Conservation (phyloP, 1,284 basidiomycete genomes). For the Trichosporon sp. region DNA sequence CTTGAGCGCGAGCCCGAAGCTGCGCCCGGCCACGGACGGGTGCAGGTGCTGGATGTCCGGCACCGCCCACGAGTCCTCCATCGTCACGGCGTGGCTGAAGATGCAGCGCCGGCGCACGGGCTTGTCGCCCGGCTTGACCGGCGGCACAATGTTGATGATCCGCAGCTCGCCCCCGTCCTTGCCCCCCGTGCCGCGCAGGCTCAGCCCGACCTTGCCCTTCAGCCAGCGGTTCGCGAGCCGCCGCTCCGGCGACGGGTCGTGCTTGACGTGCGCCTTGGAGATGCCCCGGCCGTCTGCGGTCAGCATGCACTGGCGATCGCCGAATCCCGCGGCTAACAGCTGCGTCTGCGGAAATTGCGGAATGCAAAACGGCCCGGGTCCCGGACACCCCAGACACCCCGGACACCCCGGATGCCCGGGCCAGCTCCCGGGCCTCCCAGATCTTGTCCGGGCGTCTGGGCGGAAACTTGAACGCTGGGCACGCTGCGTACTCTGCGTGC, state of each 20-base stretch:
- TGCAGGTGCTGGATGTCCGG: conserved; percentile 22
- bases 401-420: no score
- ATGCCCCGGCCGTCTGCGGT: not conserved
- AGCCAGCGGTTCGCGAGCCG: conserved; percentile 11
- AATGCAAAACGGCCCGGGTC: not conserved
- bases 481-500: no score
- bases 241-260: conserved; percentile 12
- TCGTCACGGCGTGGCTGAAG: conserved; percentile 5
- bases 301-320: not conserved
- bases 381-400: no score
- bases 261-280: not conserved
- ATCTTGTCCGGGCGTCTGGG: no score
- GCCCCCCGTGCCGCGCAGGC: conserved; percentile 16
- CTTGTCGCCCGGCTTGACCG: not conserved
- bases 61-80: conserved; percentile 8
- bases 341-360: not conserved
- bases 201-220: not conserved
- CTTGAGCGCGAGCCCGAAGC: conserved; percentile 10
- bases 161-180: conserved; percentile 17
- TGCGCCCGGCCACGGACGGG: conserved; percentile 11
- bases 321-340: not conserved
- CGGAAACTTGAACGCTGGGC: no score
- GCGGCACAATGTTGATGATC: not conserved
- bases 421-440: no score
- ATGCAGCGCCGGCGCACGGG: conserved; percentile 5